Conservation (phyloP, 768 basidiomycete species). For the Tylopilus vinaceipallidus region DNA sequence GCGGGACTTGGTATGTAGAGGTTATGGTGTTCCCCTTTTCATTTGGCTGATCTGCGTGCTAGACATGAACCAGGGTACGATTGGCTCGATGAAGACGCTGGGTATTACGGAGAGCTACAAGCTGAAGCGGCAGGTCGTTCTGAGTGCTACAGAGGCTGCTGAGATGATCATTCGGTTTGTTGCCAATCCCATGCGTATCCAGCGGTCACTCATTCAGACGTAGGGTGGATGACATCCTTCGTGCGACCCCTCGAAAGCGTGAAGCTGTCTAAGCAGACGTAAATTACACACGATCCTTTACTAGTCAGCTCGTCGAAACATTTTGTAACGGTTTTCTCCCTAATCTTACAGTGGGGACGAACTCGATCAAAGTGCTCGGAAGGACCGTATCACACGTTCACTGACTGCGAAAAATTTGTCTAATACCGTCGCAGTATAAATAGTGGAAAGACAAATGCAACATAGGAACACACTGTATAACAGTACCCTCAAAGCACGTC, state of each 20-base stretch:
- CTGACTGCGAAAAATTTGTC: too few species aligned
- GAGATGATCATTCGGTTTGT: conserved; percentile 96
- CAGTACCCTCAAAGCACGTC: too few species aligned
- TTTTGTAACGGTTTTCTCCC: too few species aligned
- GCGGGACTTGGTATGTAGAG: conserved; percentile 78
- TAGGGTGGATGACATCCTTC: conserved; percentile 90
- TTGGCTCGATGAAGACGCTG: conserved; percentile 84
- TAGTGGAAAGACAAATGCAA: too few species aligned
- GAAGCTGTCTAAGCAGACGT: conserved; percentile 64
- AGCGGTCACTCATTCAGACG: conserved; percentile 3
- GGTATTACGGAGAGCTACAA: conserved; percentile 98
- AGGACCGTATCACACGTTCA: too few species aligned
- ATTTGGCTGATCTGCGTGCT: neutral
- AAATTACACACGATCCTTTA: neutral
- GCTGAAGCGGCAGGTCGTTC: conserved; percentile 91
- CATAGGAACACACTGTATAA: too few species aligned
- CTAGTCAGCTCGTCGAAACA: too few species aligned
- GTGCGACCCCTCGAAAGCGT: conserved; percentile 80
- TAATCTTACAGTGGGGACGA: too few species aligned
- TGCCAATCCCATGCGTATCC: neutral
- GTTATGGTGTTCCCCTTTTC: neutral
- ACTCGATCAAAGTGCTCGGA: too few species aligned
- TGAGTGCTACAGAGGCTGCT: conserved; percentile 92
- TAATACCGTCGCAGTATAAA: too few species aligned
- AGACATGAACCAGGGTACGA: conserved; percentile 88